A percentile compares a stretch with the other conserved stretches of the same genome.
Evolutionary conservation across 768 basidiomycete species (phyloP).

Genomic region (Hygrophorus pudorinus): DNA sequence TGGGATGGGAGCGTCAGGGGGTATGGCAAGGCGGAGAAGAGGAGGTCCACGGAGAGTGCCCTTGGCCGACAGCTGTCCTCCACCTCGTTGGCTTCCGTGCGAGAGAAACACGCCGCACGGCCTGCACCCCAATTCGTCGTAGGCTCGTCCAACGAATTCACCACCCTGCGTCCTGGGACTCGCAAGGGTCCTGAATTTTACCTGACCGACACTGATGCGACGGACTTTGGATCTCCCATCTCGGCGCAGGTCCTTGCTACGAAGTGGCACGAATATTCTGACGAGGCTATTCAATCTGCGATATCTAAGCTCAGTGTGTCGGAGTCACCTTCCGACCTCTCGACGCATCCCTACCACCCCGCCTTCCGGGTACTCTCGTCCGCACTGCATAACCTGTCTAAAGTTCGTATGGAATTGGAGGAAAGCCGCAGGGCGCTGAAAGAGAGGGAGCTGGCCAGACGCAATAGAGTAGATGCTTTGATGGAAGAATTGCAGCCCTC

Average conservation of each 20-base stretch:
- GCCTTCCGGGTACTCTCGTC: conserved; percentile 62
- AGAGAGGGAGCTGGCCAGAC: conserved; percentile 51
- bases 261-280: conserved; percentile 71
- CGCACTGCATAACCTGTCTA: conserved; percentile 49
- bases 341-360: conserved; percentile 52
- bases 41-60: conserved; percentile 11
- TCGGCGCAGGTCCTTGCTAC: conserved; percentile 48
- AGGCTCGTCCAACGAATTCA: conserved; percentile 22
- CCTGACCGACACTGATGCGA: conserved; percentile 25
- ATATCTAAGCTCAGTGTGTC: conserved; percentile 39
- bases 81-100: conserved; percentile 29
- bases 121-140: conserved; percentile 32
- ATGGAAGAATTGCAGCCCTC: conserved; percentile 47
- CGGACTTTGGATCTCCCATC: conserved; percentile 21
- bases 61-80: conserved; percentile 18
- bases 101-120: conserved; percentile 24
- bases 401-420: conserved; percentile 54
- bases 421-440: conserved; percentile 38
- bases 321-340: conserved; percentile 36
- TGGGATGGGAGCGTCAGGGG: conserved; percentile 50
- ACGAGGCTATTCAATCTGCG: conserved; percentile 59
- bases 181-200: conserved; percentile 21
- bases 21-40: conserved; percentile 33
- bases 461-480: conserved; percentile 41
- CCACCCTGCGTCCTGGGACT: not conserved